Evolutionary conservation across 768 basidiomycete genomes (phyloP), one percentile per base, ranked within the genome.

Genomic region (Crassisporium funariophilum): DNA sequence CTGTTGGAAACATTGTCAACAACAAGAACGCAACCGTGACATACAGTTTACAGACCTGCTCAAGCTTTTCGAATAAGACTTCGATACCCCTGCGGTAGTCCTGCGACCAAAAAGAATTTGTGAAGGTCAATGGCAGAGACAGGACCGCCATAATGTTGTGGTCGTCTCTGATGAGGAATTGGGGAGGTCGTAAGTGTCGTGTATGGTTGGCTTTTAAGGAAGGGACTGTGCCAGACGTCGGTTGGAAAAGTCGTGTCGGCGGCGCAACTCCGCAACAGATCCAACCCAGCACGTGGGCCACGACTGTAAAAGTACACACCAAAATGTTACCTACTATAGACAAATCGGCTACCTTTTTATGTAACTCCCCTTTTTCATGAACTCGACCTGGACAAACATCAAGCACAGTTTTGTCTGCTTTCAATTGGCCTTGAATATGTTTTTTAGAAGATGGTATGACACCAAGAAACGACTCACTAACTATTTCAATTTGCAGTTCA

Each of bases 81-180:
- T 95, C 83, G 21, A 97, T 76, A 24, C 93, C 94, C 49, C 71
- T 80, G 35, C 90, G 77, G 62, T 91, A 94, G 71, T 94, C 91
- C 64, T 91, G 86, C 12, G 92, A 81, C 94, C 94, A 97, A 73
- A 97, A 97, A 22, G 92, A 94, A 66, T 95, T 95, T 46, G 77
- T 82, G 64, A 97, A 97, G 12, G 80, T 79, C 48, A 91, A 75
- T n/a, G 93, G 93, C 60, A 95, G 81, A 35, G 91, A 89, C 52
- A 95, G 71, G 54, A 91, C 87, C 52, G 91, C 87, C 93, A 95
- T 94, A 61, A 44, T 63, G 49, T 35, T 45, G 57, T 38, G 33
- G 36, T 42, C 41, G 50, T 46, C 49, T 24, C 31, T 31, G 50
- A 37, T 29, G 12, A 4, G 35, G 46, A 22, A 37, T 16, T 29